Percentiles rank a stretch among this genome's conserved stretches.
phyloP scores from a whole-genome alignment of 2,329 filamentous ascomycete species.

The Colletotrichum tanaceti region DNA sequence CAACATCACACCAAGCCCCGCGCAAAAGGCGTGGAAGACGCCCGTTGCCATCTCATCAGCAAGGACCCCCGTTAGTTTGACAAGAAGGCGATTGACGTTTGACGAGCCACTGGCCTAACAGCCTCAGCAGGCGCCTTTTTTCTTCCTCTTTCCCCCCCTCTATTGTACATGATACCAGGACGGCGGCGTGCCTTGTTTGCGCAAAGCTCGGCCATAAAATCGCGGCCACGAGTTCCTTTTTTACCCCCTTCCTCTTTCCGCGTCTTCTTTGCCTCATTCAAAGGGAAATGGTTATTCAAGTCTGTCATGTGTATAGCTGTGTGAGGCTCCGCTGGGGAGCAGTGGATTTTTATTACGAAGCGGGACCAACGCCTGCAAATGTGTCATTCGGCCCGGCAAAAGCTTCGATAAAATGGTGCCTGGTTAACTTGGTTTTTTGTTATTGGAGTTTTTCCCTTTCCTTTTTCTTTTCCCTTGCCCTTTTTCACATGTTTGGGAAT shows the following conservation, averaged over 20 bases:
- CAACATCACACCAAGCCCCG: conserved; percentile 96
- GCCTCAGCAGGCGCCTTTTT: background rate
- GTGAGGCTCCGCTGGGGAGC: background rate
- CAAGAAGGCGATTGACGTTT: conserved; percentile 84
- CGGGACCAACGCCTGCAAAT: background rate
- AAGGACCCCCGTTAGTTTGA: conserved; percentile 72
- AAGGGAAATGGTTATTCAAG: background rate
- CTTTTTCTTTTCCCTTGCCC: background rate
- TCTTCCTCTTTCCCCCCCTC: background rate
- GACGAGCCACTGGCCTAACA: conserved; percentile 73
- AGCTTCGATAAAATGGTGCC: background rate
- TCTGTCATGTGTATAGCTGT: background rate
- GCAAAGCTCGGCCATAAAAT: background rate
- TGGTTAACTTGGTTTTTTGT: too few relatives aligned
- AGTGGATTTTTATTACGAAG: background rate
- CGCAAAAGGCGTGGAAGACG: conserved; percentile 89
- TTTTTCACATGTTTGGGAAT: background rate
- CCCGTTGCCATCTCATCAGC: conserved; percentile 67
- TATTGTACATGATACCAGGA: conserved; percentile 23
- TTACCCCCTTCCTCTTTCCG: too few relatives aligned
- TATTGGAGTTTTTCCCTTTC: background rate
- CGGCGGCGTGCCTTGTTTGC: background rate
- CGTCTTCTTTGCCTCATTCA: background rate
- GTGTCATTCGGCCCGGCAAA: background rate
- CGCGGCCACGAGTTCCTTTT: background rate